phyloP scores from a whole-genome alignment of 78 protist genomes.

The Anaeramoeba flamelloides region DNA sequence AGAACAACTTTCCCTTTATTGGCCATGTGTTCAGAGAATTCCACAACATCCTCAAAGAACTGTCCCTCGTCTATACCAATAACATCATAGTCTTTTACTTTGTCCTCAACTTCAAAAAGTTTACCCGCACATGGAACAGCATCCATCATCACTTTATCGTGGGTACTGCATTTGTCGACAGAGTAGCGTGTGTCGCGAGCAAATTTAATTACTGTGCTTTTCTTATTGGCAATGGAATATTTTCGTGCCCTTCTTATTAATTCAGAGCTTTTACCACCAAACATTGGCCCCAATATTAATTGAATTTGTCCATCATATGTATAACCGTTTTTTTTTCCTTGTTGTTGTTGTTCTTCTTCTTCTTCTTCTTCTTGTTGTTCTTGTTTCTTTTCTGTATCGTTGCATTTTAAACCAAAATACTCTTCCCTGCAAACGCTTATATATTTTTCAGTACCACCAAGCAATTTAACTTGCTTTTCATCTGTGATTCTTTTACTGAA shows the following conservation, averaged over 20 bases:
- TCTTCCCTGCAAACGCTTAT: constrained; percentile 59
- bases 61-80: constrained; percentile 82
- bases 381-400: too few species aligned
- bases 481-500: constrained; percentile 46
- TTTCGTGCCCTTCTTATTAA: constrained; percentile 50
- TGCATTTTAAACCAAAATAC: too few species aligned
- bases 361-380: too few species aligned
- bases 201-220: constrained; percentile 13
- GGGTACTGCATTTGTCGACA: constrained; percentile 37
- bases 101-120: constrained; percentile 24
- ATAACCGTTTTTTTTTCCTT: too few species aligned
- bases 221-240: constrained; percentile 36
- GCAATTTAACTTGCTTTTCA: constrained; percentile 38
- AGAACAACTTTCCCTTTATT: constrained; percentile 64
- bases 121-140: constrained; percentile 40
- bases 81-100: constrained; percentile 36
- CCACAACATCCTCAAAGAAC: constrained; percentile 61
- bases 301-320: constrained; percentile 42
- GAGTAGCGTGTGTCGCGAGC: constrained; percentile 27
- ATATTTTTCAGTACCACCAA: constrained; percentile 71
- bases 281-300: constrained; percentile 75
- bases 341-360: too few species aligned
- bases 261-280: constrained; percentile 68
- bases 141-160: constrained; percentile 34
- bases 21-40: constrained; percentile 50